phyloP scores from a whole-genome alignment of 2,329 filamentous ascomycete genomes.

The Hypoxylon sp. region DNA sequence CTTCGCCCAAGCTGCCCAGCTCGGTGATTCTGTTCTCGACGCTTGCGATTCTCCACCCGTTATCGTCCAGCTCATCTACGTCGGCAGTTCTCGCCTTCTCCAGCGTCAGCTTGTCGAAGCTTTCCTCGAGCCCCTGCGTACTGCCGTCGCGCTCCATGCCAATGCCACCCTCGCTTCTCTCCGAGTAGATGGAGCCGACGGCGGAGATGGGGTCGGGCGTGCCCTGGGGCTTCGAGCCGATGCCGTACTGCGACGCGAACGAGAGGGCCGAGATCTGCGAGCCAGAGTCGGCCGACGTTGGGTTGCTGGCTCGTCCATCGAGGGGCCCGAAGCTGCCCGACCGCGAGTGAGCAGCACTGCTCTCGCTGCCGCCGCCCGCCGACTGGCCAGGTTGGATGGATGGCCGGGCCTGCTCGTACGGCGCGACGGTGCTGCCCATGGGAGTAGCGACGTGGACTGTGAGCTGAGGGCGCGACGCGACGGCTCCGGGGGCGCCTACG shows the following conservation, averaged over 20 bases:
- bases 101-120: conserved; percentile 78
- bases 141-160: conserved; percentile 86
- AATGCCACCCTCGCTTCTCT: conserved; percentile 76
- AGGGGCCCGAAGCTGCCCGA: conserved; percentile 83
- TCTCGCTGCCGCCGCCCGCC: conserved; percentile 80
- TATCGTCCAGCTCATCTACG: conserved; percentile 93
- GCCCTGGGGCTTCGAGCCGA: conserved; percentile 70
- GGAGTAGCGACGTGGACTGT: conserved; percentile 86
- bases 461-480: conserved; percentile 66
- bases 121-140: conserved; percentile 74
- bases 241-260: conserved; percentile 76
- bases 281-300: conserved; percentile 87
- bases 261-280: conserved; percentile 85
- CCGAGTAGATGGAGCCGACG: conserved; percentile 84
- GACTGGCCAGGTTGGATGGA: conserved; percentile 67
- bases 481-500: conserved; percentile 61
- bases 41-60: conserved; percentile 93
- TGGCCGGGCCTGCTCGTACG: conserved; percentile 70
- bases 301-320: conserved; percentile 79
- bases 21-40: conserved; percentile 88
- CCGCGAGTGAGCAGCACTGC: conserved; percentile 79
- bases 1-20: conserved; percentile 88
- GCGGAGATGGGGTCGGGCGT: conserved; percentile 88
- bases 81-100: conserved; percentile 86
- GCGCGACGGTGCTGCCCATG: conserved; percentile 78